A percentile compares a stretch with the other conserved stretches of the same genome.
phyloP scores from a whole-genome alignment of 1,284 basidiomycete genomes.

The Sphagnurus paluster region DNA sequence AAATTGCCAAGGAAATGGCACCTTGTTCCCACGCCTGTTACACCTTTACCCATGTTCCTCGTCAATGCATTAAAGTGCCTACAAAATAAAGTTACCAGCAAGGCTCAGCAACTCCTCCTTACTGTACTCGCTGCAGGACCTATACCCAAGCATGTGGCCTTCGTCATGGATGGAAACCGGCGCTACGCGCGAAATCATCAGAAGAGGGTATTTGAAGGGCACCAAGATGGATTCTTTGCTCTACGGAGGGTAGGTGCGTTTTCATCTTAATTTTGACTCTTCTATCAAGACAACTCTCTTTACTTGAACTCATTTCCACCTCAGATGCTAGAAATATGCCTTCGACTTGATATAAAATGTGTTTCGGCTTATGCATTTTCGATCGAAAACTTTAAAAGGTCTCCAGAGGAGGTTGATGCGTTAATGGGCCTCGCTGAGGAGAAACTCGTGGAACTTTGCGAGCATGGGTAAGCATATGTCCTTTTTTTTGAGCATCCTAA shows the following conservation, averaged over 20 bases:
- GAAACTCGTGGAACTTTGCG: constrained; percentile 81
- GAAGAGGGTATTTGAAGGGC: constrained; percentile 73
- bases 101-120: constrained; percentile 50
- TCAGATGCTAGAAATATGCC: constrained; percentile 82
- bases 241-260: constrained; percentile 67
- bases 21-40: neutral
- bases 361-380: constrained; percentile 96
- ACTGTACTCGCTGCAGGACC: constrained; percentile 78
- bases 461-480: constrained; percentile 68
- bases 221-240: constrained; percentile 84
- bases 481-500: neutral
- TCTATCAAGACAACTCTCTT: neutral
- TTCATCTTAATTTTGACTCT: neutral
- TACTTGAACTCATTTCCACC: neutral
- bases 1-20: too few species aligned
- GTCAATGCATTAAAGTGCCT: constrained; percentile 29
- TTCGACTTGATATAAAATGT: constrained; percentile 73
- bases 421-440: constrained; percentile 86
- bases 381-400: constrained; percentile 96
- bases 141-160: constrained; percentile 88
- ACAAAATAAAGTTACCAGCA: constrained; percentile 29
- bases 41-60: constrained; percentile 5
- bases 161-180: constrained; percentile 98
- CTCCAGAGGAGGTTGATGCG: constrained; percentile 82
- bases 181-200: constrained; percentile 81